Base-by-base conservation (phyloP, 2,329 filamentous ascomycete genomes). In the Pseudogymnoascus sp. region DNA sequence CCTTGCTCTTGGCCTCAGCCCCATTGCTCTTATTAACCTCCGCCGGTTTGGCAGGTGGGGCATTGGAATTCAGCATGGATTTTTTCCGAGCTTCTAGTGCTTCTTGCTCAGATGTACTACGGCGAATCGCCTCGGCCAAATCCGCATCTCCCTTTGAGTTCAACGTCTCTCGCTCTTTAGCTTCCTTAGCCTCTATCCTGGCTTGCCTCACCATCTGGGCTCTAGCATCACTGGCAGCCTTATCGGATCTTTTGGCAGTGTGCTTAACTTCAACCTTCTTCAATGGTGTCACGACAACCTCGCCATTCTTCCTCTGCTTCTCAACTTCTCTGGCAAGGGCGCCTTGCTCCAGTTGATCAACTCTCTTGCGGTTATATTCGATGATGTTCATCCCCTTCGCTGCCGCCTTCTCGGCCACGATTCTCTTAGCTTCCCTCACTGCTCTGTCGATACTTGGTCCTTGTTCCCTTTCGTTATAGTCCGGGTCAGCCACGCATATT, bases 401-500 rank as follows among this genome's bases (percentile, higher is more conserved):
- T 3, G 25, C 25, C 10, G 46, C 46, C 46, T 18, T 53, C 16
- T 31, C n/a, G 4, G 46, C 46, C 6, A 53, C 25, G 5, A 31
- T 53, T 53, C 62, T 61, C 62, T 70, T 67, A 16, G 66, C 63
- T 4, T 53, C 63, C 12, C 21, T 28, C 7, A 56, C 21, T 3
- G 63, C 63, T 18, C 64, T 61, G 2, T 67, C 67, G 38, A 70
- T 67, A 21, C 64, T 62, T 38, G 67, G 69, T 5, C 67, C 68
- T 66, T 72, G 70, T 42, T 67, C 65, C 63, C 67, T 64, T 4
- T 87, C 85, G 23, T 79, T 81, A 4, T 75, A 73, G 56, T 86
- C 83, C 0, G 86, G 73, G 67, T 87, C 84, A 53, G 75, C 78
- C 69, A 87, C 84, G 3, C 85, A 82, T 40, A 88, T 79, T 16